Base-by-base conservation (phyloP, 306 rosid species). In the Styphnolobium japonicum region DNA sequence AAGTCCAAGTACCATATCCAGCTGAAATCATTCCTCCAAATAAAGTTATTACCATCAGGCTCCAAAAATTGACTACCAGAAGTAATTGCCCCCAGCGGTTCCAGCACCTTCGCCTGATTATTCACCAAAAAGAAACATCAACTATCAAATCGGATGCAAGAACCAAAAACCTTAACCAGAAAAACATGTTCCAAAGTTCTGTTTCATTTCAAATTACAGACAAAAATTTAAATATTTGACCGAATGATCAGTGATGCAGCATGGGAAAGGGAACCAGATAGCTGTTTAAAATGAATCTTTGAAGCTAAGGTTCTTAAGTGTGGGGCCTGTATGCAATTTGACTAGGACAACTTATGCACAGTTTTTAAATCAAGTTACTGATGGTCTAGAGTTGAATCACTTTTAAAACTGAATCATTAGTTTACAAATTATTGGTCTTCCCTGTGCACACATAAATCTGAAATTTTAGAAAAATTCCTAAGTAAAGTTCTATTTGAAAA, bases 21-120 rank as follows among this genome's bases (percentile, higher is more conserved):
- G 62, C 65, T 43, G 11, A 76, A 63, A 76, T 27, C 48, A 75
- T 53, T 75, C 42, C 82, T 52, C 70, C 3, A 33, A 61, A 55
- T 27, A 74, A 82, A 73, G 83, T 67, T 64, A 81, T 79, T 92
- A 94, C 98, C 98, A 85, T 94, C 95, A 4, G 98, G 98, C 97
- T 94, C 97, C 97, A 94, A 88, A 90, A 92, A 92, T 86, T 94
- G 97, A 82, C 98, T 94, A 57, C 98, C 98, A 71, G 86, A 61
- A 57, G 98, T 91, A 80, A 86, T 89, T 57, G 97, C 97, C 64
- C 98, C 98, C 42, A 94, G 88, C 62, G 98, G 98, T 85, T 89
- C 97, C 76, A 94, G 95, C 80, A 94, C 98, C 84, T 88, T 94
- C 56, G 87, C 97, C 98, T 94, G 88, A 85, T 70, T 72, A 64